Percentiles rank a stretch among this genome's conserved stretches.
Conservation (phyloP, 2,329 filamentous ascomycete genomes). For the Monosporascus cannonballus region DNA sequence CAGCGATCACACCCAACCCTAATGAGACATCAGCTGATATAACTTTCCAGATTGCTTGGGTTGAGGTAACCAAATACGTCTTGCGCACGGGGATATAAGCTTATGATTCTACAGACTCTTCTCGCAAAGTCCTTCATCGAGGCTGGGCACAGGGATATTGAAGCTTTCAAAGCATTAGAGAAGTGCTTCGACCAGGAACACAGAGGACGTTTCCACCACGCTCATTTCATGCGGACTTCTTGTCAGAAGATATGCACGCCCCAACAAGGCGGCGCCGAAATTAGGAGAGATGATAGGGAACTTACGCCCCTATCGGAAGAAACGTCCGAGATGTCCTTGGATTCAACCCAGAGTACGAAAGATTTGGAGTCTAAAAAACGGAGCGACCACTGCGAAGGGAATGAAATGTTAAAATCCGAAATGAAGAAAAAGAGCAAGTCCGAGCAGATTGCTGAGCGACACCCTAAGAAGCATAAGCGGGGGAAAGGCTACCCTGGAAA, state of each 20-base stretch:
- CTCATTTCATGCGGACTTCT: conserved; percentile 55
- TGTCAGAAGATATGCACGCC: conserved; percentile 44
- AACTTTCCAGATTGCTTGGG: conserved; percentile 48
- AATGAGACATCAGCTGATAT: conserved; percentile 12
- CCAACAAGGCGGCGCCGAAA: conserved; percentile 21
- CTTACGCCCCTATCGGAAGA: conserved; percentile 24
- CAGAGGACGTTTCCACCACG: conserved; percentile 50
- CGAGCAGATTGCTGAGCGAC: conserved; percentile 29
- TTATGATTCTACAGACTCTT: conserved; percentile 32
- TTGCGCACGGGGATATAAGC: conserved; percentile 1
- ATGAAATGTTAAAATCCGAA: conserved; percentile 16
- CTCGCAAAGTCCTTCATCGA: conserved; percentile 61
- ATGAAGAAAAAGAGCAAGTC: conserved; percentile 30
- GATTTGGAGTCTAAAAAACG: conserved; percentile 13
- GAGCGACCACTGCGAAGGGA: conserved; percentile 13
- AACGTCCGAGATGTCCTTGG: conserved; percentile 16
- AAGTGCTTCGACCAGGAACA: conserved; percentile 58
- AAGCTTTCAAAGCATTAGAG: conserved; percentile 57
- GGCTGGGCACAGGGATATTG: conserved; percentile 54
- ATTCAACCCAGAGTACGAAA: conserved; percentile 9
- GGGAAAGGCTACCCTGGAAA: conserved; percentile 30
- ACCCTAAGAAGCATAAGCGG: conserved; percentile 27
- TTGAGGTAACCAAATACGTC: conserved; percentile 36
- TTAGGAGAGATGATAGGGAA: conserved; percentile 25
- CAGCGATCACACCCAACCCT: conserved; percentile 1